These are phyloP conservation scores for Lagenaria siceraria DNA, from an alignment of 306 rosid genomes.

Conservation along the genomic window DNA sequence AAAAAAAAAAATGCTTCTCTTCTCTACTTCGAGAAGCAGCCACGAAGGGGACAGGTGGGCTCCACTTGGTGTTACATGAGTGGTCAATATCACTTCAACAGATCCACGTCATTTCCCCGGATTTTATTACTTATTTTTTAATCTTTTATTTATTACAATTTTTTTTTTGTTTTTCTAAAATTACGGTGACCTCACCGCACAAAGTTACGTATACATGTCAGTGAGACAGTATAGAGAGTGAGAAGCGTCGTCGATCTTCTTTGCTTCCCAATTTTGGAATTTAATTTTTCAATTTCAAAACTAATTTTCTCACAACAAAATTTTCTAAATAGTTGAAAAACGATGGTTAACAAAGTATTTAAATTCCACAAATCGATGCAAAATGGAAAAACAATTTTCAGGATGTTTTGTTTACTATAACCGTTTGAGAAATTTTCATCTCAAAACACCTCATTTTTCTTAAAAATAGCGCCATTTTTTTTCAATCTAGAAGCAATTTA, in stretches of 20 bases:
- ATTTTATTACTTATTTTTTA: background rate
- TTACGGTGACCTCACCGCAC: background rate
- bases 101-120: slow-evolving; percentile 26
- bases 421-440: background rate
- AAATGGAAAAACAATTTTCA: background rate
- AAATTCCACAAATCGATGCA: background rate
- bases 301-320: background rate
- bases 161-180: background rate
- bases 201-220: background rate
- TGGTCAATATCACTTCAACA: slow-evolving; percentile 27
- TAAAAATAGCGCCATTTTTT: background rate
- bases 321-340: background rate
- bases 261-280: background rate
- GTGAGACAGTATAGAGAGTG: background rate
- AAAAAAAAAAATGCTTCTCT: background rate
- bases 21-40: slow-evolving; percentile 10
- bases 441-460: background rate
- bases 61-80: slow-evolving; percentile 16
- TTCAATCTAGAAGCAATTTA: background rate
- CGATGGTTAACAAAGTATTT: background rate
- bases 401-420: background rate
- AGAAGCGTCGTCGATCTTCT: background rate
- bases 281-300: background rate
- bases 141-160: background rate
- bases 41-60: slow-evolving; percentile 22